A percentile compares a stretch with the other conserved stretches of the same genome.
phyloP scores from a whole-genome alignment of 2,329 filamentous ascomycete species.

The Chrysoporthe deuterocubensis region DNA sequence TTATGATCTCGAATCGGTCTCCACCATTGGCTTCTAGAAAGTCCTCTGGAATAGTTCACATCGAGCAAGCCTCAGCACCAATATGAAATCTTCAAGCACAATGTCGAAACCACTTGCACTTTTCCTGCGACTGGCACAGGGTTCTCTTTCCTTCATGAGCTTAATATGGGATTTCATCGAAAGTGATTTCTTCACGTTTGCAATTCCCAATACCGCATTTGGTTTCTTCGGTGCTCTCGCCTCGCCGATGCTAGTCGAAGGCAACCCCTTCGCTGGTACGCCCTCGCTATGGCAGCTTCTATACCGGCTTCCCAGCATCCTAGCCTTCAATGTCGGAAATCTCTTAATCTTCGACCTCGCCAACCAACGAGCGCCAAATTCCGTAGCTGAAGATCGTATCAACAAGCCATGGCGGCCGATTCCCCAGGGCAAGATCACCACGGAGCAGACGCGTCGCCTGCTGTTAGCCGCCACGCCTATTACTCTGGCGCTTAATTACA shows the following conservation, averaged over 20 bases:
- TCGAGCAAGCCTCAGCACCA: neutral
- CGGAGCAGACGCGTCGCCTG: constrained; percentile 30
- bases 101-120: neutral
- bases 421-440: constrained; percentile 35
- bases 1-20: neutral
- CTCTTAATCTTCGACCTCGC: constrained; percentile 18
- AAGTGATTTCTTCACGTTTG: constrained; percentile 36
- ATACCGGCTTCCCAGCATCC: constrained; percentile 30
- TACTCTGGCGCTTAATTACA: constrained; percentile 34
- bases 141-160: neutral
- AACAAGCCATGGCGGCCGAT: constrained; percentile 30
- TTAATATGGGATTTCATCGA: constrained; percentile 33
- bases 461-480: constrained; percentile 30
- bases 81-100: neutral
- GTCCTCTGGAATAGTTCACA: neutral
- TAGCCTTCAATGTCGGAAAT: constrained; percentile 30
- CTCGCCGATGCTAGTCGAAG: neutral
- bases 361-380: constrained; percentile 23
- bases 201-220: constrained; percentile 36
- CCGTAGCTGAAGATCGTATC: constrained; percentile 26
- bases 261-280: neutral
- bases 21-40: neutral
- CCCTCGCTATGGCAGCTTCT: neutral
- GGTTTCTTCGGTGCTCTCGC: constrained; percentile 38
- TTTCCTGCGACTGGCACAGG: neutral